phyloP scores from a whole-genome alignment of 164 flowering plant species.

The Nymphaea thermarum region DNA sequence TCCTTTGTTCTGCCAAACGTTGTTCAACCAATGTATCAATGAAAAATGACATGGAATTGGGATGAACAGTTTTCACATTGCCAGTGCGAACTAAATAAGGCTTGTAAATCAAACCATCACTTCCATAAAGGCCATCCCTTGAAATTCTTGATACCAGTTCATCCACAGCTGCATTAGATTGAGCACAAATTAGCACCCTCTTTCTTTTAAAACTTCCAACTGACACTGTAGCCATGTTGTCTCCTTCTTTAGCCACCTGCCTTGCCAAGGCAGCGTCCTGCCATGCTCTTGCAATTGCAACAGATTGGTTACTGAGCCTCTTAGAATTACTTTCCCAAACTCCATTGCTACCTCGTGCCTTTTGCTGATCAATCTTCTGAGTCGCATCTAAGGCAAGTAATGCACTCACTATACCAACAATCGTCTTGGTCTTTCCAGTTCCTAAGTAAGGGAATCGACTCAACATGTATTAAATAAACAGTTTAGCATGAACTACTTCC shows the following conservation, averaged over 20 bases:
- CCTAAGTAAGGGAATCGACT: conserved; percentile 32
- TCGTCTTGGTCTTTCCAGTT: conserved; percentile 93
- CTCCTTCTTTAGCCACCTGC: conserved; percentile 45
- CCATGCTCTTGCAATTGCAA: conserved; percentile 85
- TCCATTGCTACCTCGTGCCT: conserved; percentile 8
- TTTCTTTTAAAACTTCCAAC: conserved; percentile 29
- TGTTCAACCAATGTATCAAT: conserved; percentile 91
- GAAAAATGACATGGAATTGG: conserved; percentile 73
- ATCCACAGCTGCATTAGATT: conserved; percentile 99
- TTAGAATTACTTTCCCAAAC: conserved; percentile 12
- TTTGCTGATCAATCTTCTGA: conserved; percentile 13
- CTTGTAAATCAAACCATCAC: conserved; percentile 62
- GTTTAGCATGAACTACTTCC: background rate
- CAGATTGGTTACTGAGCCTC: conserved; percentile 39
- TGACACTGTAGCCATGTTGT: conserved; percentile 18
- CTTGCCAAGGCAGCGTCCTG: conserved; percentile 92
- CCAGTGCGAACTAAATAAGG: conserved; percentile 97
- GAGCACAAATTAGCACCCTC: conserved; percentile 94
- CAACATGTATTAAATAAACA: background rate
- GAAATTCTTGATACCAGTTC: conserved; percentile 83
- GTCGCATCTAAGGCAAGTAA: conserved; percentile 46
- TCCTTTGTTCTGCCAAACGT: conserved; percentile 55
- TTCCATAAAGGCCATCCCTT: conserved; percentile 63
- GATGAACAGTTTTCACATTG: conserved; percentile 79
- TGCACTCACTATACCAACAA: conserved; percentile 80